These are phyloP conservation scores for Albugo laibachii DNA, from an alignment of 352 stramenopile genomes.

Conservation along the genomic window DNA sequence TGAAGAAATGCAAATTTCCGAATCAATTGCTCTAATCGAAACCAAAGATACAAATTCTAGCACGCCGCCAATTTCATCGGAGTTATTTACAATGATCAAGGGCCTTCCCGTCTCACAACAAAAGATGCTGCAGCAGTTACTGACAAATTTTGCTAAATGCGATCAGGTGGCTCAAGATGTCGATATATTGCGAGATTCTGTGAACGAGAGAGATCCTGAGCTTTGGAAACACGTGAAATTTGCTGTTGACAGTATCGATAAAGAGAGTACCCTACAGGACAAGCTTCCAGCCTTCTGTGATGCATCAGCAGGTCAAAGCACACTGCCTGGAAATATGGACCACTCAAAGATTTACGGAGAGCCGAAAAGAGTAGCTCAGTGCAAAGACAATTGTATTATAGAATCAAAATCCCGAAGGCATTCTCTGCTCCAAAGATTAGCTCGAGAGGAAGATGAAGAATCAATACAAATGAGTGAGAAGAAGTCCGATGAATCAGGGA, in stretches of 20 bases:
- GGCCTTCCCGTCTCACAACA: slow-evolving; percentile 52
- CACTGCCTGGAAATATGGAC: slow-evolving; percentile 21
- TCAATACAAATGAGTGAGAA: neutral
- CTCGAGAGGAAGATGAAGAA: neutral
- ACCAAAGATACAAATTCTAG: too few relatives aligned
- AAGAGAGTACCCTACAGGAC: too few relatives aligned
- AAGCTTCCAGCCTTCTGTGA: slow-evolving; percentile 18
- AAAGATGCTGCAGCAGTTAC: slow-evolving; percentile 25
- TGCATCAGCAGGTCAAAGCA: slow-evolving; percentile 42
- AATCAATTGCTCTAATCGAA: too few relatives aligned
- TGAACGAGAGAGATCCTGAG: slow-evolving; percentile 22
- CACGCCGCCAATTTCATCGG: slow-evolving; percentile 5
- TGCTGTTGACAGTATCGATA: neutral
- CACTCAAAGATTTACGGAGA: slow-evolving; percentile 20
- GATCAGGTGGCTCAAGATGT: slow-evolving; percentile 30
- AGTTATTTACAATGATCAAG: slow-evolving; percentile 44
- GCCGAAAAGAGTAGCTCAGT: slow-evolving; percentile 25
- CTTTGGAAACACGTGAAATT: slow-evolving; percentile 47
- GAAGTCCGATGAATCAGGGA: neutral
- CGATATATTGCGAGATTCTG: slow-evolving; percentile 27
- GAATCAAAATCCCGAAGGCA: too few relatives aligned
- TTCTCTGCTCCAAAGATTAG: too few relatives aligned
- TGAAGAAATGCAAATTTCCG: too few relatives aligned
- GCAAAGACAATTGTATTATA: neutral
- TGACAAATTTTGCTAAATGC: slow-evolving; percentile 40